Evolutionary conservation across 768 basidiomycete genomes (phyloP), one percentile per base, ranked within the genome.

Genomic region (Tylopilus sp.): DNA sequence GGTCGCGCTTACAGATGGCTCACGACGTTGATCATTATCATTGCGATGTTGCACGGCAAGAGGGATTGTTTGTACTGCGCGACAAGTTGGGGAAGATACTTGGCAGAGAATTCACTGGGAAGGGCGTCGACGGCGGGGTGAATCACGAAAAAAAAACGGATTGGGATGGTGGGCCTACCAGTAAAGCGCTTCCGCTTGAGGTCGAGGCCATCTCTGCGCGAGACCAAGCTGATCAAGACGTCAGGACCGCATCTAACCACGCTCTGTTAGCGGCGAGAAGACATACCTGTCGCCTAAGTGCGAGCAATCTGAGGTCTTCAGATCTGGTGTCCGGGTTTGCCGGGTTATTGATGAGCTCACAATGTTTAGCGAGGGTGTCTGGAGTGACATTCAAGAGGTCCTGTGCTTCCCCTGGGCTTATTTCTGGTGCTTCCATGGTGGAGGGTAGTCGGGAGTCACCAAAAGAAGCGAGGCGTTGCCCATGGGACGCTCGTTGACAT

Each of bases 31-130:
- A 76, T 52, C 52, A 72, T 63, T 10, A 51, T 62, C 52, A 62
- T 58, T 6, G 69, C 54, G 1, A 58, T 43, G 40, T 61, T 67
- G 20, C 66, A 44, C 3, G 59, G 59, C 15, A 60, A 59, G 3
- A 58, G 36, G 21, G 60, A 62, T 20, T 55, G 48, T 46, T 60
- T 64, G 47, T 64, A 74, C 48, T 65, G 61, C 18, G 64, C 61
- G 3, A 67, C 62, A 21, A 76, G 51, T 17, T 53, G 60, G 10
- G 71, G 71, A 13, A 73, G 60, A 58, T 73, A 67, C 52, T 66
- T 73, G 30, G 75, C 75, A 22, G 73, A 69, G 45, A 74, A 57
- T 53, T 57, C 51, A 28, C 55, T 58, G 9, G 36, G 10, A 62
- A 4, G 17, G 18, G 25, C n/a, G n/a, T n/a, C n/a, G n/a, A n/a